Evolutionary conservation across 805 yeast species (phyloP).

Genomic region (Candida awuae): DNA sequence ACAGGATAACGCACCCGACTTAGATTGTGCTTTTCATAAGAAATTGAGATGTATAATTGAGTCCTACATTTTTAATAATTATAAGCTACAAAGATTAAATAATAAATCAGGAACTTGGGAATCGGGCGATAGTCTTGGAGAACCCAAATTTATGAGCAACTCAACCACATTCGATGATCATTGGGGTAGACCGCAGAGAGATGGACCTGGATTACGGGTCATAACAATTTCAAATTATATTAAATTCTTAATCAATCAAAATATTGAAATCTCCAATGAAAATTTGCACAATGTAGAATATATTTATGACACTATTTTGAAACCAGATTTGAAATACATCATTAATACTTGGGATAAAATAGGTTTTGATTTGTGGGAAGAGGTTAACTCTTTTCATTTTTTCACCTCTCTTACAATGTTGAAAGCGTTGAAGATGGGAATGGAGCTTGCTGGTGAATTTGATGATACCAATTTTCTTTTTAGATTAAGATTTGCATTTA

Average conservation of each 20-base stretch:
- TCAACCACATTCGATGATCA: slow-evolving; percentile 50
- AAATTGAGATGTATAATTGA: slow-evolving; percentile 33
- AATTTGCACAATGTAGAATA: slow-evolving; percentile 27
- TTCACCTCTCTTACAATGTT: slow-evolving; percentile 73
- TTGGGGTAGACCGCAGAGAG: slow-evolving; percentile 97
- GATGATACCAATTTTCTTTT: slow-evolving; percentile 25
- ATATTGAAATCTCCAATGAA: slow-evolving; percentile 19
- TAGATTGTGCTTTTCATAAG: slow-evolving; percentile 17
- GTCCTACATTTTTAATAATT: slow-evolving; percentile 53
- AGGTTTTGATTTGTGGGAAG: slow-evolving; percentile 95
- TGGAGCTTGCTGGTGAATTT: slow-evolving; percentile 30
- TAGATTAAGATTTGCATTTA: slow-evolving; percentile 27
- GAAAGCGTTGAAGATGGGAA: slow-evolving; percentile 56
- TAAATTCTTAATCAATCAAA: slow-evolving; percentile 31
- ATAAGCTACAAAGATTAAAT: slow-evolving; percentile 51
- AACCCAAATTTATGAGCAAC: slow-evolving; percentile 75
- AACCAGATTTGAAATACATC: slow-evolving; percentile 65
- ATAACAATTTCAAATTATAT: slow-evolving; percentile 55
- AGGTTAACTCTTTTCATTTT: slow-evolving; percentile 63
- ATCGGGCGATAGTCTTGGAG: slow-evolving; percentile 63
- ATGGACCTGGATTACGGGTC: slow-evolving; percentile 84
- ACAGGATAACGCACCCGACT: slow-evolving; percentile 30
- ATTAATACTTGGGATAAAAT: slow-evolving; percentile 48
- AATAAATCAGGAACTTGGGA: slow-evolving; percentile 63
- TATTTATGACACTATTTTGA: slow-evolving; percentile 46